phyloP scores from a whole-genome alignment of 1,139 yeast species.

The Pichia sp. region DNA sequence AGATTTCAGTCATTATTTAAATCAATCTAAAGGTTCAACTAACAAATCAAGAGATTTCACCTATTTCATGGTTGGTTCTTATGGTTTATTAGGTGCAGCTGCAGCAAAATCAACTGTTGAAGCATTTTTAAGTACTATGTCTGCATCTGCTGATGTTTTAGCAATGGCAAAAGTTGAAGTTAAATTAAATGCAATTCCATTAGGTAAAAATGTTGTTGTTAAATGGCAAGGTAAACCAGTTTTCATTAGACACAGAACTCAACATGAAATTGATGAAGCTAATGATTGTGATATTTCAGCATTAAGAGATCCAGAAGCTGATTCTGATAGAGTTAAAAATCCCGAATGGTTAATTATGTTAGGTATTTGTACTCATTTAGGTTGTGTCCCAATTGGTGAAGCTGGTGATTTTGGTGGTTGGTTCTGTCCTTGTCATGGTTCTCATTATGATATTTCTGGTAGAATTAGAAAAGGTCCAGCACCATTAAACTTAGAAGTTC shows the following conservation, averaged over 20 bases:
- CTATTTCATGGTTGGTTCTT: constrained; percentile 96
- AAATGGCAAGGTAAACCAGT: constrained; percentile 99
- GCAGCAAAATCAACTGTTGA: constrained; percentile 98
- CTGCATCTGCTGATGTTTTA: constrained; percentile 97
- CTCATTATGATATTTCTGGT: constrained; percentile 99
- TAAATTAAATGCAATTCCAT: constrained; percentile 88
- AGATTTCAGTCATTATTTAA: constrained; percentile 77
- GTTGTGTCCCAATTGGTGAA: constrained; percentile 99
- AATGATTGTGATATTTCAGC: constrained; percentile 64
- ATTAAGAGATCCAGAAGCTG: constrained; percentile 92
- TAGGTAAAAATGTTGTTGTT: constrained; percentile 95
- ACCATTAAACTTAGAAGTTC: constrained; percentile 96
- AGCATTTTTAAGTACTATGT: constrained; percentile 85
- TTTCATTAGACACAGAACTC: constrained; percentile 97
- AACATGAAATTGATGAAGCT: constrained; percentile 91
- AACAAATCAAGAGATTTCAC: constrained; percentile 78
- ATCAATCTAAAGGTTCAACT: constrained; percentile 59
- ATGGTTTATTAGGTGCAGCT: constrained; percentile 90
- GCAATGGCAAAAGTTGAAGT: constrained; percentile 99
- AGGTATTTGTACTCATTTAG: constrained; percentile 99
- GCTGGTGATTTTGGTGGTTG: constrained; percentile 99
- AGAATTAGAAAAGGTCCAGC: constrained; percentile 99
- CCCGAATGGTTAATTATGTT: constrained; percentile 99
- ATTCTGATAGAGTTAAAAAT: constrained; percentile 87
- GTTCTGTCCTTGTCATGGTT: constrained; percentile 99